phyloP scores from a whole-genome alignment of 805 yeast genomes.

The Debaryomyces castellii region DNA sequence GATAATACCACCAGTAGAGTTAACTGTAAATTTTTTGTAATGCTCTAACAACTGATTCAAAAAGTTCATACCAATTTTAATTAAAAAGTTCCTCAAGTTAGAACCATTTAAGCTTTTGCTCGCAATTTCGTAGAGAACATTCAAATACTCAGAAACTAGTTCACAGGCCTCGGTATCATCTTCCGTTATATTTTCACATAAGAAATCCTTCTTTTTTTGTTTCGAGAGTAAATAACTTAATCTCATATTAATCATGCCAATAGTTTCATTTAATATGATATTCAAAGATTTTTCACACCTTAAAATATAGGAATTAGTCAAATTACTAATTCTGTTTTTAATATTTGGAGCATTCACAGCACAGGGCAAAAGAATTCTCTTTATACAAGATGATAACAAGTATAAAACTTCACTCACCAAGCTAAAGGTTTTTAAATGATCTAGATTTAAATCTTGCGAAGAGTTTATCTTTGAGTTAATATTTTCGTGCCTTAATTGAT shows the following conservation, averaged over 20 bases:
- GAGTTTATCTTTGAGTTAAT: conserved; percentile 19
- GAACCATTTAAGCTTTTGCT: conserved; percentile 30
- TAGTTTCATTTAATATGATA: conserved; percentile 57
- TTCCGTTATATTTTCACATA: conserved; percentile 34
- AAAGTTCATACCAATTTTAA: conserved; percentile 57
- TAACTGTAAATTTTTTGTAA: conserved; percentile 71
- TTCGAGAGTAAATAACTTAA: conserved; percentile 48
- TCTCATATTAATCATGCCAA: conserved; percentile 51
- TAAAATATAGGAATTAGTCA: conserved; percentile 60
- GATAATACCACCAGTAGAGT: conserved; percentile 78
- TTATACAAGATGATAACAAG: conserved; percentile 68
- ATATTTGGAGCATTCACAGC: conserved; percentile 57
- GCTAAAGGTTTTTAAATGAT: conserved; percentile 49
- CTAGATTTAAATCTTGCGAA: conserved; percentile 37
- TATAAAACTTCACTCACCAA: conserved; percentile 59
- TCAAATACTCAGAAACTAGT: conserved; percentile 55
- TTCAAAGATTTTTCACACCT: conserved; percentile 67
- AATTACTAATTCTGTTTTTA: conserved; percentile 57
- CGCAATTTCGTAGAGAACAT: conserved; percentile 40
- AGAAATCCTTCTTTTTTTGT: conserved; percentile 76
- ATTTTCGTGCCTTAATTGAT: conserved; percentile 39
- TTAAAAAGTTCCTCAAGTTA: conserved; percentile 52
- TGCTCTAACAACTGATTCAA: conserved; percentile 65
- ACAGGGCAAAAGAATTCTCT: conserved; percentile 74
- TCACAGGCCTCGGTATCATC: conserved; percentile 73